Conservation (phyloP, 768 basidiomycete genomes). For the Amanita muscaria region DNA sequence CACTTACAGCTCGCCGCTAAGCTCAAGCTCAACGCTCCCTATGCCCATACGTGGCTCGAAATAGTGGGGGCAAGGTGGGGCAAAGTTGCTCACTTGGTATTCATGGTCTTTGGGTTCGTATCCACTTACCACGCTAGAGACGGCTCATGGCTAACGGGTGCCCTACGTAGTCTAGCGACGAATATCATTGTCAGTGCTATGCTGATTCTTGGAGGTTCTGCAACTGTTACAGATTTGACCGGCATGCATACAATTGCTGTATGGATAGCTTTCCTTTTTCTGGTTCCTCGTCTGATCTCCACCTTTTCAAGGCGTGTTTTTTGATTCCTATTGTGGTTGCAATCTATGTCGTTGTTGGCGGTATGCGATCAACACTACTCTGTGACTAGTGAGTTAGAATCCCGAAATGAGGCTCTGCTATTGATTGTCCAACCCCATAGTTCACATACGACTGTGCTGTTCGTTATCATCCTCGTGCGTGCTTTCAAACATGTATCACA, state of each 20-base stretch:
- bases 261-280: slow-evolving; percentile 11
- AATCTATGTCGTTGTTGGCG: slow-evolving; percentile 82
- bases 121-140: neutral
- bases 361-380: slow-evolving; percentile 78
- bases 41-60: slow-evolving; percentile 84
- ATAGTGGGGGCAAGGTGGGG: slow-evolving; percentile 83
- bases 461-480: slow-evolving; percentile 66
- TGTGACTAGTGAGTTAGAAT: slow-evolving; percentile 80
- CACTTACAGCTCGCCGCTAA: slow-evolving; percentile 69
- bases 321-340: slow-evolving; percentile 82
- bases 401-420: too few relatives aligned
- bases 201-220: slow-evolving; percentile 73
- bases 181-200: slow-evolving; percentile 90
- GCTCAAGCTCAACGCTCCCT: slow-evolving; percentile 85
- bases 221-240: slow-evolving; percentile 81
- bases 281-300: too few relatives aligned
- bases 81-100: slow-evolving; percentile 64
- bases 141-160: neutral
- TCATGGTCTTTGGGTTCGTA: slow-evolving; percentile 78
- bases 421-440: slow-evolving; percentile 25
- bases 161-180: slow-evolving; percentile 56
- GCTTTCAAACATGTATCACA: neutral
- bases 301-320: slow-evolving; percentile 92
- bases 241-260: slow-evolving; percentile 85
- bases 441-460: slow-evolving; percentile 81